phyloP scores from a whole-genome alignment of 1,139 yeast species.

The Scheffersomyces insectosa region DNA sequence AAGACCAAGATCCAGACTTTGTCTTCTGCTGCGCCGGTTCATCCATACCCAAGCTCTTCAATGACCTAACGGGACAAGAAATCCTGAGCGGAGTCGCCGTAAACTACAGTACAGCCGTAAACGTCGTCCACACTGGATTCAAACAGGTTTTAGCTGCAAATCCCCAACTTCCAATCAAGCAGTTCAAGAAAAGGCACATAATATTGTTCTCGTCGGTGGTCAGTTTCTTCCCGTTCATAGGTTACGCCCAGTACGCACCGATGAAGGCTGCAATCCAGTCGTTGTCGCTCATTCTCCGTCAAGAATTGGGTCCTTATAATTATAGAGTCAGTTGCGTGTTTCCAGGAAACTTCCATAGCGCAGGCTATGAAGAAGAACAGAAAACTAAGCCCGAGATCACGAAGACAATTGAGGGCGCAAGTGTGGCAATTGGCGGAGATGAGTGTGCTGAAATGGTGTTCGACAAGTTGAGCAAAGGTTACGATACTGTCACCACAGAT shows the following conservation, averaged over 20 bases:
- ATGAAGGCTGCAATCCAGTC: slow-evolving; percentile 79
- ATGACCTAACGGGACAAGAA: slow-evolving; percentile 62
- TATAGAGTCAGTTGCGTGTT: slow-evolving; percentile 63
- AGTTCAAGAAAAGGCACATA: slow-evolving; percentile 52
- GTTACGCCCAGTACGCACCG: slow-evolving; percentile 90
- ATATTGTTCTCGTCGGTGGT: slow-evolving; percentile 79
- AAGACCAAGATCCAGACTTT: slow-evolving; percentile 58
- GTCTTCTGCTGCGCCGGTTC: slow-evolving; percentile 89
- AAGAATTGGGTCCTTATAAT: slow-evolving; percentile 71
- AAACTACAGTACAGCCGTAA: slow-evolving; percentile 75
- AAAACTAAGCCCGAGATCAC: slow-evolving; percentile 86
- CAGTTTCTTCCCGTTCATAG: slow-evolving; percentile 85
- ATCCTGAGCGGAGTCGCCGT: slow-evolving; percentile 60
- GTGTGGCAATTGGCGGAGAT: slow-evolving; percentile 66
- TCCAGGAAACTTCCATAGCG: slow-evolving; percentile 90
- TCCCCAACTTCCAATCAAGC: slow-evolving; percentile 3
- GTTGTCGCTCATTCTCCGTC: slow-evolving; percentile 74
- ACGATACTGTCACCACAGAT: slow-evolving; percentile 80
- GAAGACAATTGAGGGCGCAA: slow-evolving; percentile 79
- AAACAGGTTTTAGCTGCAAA: slow-evolving; percentile 31
- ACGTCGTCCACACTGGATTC: slow-evolving; percentile 63
- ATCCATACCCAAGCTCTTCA: slow-evolving; percentile 75
- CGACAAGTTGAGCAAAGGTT: slow-evolving; percentile 59
- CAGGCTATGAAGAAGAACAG: slow-evolving; percentile 83
- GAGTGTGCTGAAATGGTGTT: slow-evolving; percentile 66